These are phyloP conservation scores for Mollisia scopiformis DNA, from an alignment of 2,329 filamentous ascomycete species.

Conservation along the genomic window DNA sequence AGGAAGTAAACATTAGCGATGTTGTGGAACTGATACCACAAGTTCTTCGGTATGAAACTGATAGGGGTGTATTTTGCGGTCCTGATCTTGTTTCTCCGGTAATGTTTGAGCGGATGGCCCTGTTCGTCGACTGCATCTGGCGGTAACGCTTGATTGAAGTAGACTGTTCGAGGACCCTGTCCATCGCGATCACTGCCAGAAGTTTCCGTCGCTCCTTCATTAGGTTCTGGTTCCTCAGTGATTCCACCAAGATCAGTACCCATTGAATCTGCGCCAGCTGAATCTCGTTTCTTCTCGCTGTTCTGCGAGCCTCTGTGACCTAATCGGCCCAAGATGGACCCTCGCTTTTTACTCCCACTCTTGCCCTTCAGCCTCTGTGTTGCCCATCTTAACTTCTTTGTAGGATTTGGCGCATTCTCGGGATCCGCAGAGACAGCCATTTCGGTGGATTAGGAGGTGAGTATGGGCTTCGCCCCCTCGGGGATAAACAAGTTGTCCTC, in stretches of 20 bases:
- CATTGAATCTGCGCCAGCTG: slow-evolving; percentile 39
- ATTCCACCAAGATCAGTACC: slow-evolving; percentile 38
- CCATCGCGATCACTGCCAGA: slow-evolving; percentile 42
- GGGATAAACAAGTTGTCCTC: slow-evolving; percentile 18
- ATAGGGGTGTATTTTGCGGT: slow-evolving; percentile 97
- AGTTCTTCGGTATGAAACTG: slow-evolving; percentile 93
- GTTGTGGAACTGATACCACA: slow-evolving; percentile 98
- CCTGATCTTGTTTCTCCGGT: slow-evolving; percentile 92
- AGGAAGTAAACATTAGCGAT: slow-evolving; percentile 98
- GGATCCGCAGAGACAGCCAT: slow-evolving; percentile 29
- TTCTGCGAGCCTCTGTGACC: slow-evolving; percentile 60
- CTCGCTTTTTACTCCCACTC: slow-evolving; percentile 77
- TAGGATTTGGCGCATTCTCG: slow-evolving; percentile 56
- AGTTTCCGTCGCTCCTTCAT: slow-evolving; percentile 21
- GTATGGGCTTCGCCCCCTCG: slow-evolving; percentile 27
- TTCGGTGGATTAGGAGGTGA: slow-evolving; percentile 16
- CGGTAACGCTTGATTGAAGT: slow-evolving; percentile 85
- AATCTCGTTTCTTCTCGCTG: slow-evolving; percentile 70
- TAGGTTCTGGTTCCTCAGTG: slow-evolving; percentile 29
- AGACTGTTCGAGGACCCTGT: slow-evolving; percentile 61
- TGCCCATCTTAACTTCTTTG: slow-evolving; percentile 90
- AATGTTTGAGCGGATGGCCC: slow-evolving; percentile 71
- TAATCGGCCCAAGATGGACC: slow-evolving; percentile 78
- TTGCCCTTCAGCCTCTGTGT: slow-evolving; percentile 83
- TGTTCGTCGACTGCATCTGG: slow-evolving; percentile 77